Base-by-base conservation (phyloP, 1,284 basidiomycete species). In the Heimioporus retisporus region DNA sequence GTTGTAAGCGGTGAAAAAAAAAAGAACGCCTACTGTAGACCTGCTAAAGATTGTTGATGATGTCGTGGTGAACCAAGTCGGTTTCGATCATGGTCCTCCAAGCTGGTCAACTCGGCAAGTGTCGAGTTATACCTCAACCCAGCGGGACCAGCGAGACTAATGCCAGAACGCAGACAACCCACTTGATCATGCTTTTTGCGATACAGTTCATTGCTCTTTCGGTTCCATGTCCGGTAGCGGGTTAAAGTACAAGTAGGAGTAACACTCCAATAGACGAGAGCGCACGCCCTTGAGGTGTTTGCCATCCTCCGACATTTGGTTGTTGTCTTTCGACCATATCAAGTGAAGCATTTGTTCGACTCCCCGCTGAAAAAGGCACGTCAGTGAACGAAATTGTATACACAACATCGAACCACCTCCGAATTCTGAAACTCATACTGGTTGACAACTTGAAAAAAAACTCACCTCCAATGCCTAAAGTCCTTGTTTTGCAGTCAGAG, bases 31-130 rank as follows among this genome's bases (percentile, higher is more conserved):
- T 74, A 95, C 96, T 91, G 79, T 99, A 99, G 51, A 98, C 96
- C 72, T 96, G 92, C 98, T 98, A 99, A 1, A 99, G 87, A 82
- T 95, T 98, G 64, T 88, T 85, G 70, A 98, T 91, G 48, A 99
- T 93, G 67, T 97, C 96, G 2, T 84, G 81, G 73, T 96, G 93
- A 25, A 99, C 90, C 57, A 93, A 90, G 8, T 87, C 87, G 57
- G 94, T 91, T 15, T 93, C 92, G 91, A 97, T 96, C 93, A 99
- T 95, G 44, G 94, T 98, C 96, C 78, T 99, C 98, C 64, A 99
- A 82, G 72, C 96, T 97, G 0, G 96, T 99, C 59, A 99, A 84
- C 79, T 99, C 97, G 6, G 98, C 98, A 19, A 99, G 85, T 0
- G 96, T 97, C 2, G 97, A 94, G 40, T 93, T 89, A 74, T 96